These are phyloP conservation scores for Cladophialophora chaetospira DNA, from an alignment of 2,329 filamentous ascomycete species.

Conservation along the genomic window DNA sequence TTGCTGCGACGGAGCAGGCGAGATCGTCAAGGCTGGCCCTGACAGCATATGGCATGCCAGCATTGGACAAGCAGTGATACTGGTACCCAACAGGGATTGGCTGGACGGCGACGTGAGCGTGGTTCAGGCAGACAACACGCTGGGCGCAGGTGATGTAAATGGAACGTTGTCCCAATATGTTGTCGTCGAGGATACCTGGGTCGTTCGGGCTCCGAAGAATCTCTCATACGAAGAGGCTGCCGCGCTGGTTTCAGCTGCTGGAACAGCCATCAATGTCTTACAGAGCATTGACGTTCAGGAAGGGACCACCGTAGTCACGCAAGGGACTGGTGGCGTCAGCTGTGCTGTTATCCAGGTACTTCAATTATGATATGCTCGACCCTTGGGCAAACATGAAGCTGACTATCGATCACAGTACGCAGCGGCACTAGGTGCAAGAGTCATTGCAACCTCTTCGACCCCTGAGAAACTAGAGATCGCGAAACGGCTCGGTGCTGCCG, in stretches of 20 bases:
- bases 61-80: constrained; percentile 1
- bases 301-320: not conserved
- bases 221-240: constrained; percentile 7
- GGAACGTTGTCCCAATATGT: constrained; percentile 3
- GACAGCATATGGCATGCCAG: constrained; percentile 3
- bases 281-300: not conserved
- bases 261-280: constrained; percentile 7
- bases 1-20: constrained; percentile 46
- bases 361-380: no score
- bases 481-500: constrained; percentile 45
- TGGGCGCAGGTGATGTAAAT: constrained; percentile 2
- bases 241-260: constrained; percentile 5
- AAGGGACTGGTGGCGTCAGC: constrained; percentile 52
- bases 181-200: constrained; percentile 1
- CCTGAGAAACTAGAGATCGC: constrained; percentile 49
- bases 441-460: constrained; percentile 54
- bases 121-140: not conserved
- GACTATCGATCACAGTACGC: constrained; percentile 37
- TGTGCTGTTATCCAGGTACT: constrained; percentile 44
- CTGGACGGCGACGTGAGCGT: not conserved
- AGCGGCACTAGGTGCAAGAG: constrained; percentile 49
- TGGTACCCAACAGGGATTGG: constrained; percentile 4
- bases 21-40: constrained; percentile 38
- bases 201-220: constrained; percentile 1
- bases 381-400: not conserved